These are phyloP conservation scores for Oryza meridionalis DNA, from an alignment of 176 grass and related monocot species.

Conservation along the genomic window DNA sequence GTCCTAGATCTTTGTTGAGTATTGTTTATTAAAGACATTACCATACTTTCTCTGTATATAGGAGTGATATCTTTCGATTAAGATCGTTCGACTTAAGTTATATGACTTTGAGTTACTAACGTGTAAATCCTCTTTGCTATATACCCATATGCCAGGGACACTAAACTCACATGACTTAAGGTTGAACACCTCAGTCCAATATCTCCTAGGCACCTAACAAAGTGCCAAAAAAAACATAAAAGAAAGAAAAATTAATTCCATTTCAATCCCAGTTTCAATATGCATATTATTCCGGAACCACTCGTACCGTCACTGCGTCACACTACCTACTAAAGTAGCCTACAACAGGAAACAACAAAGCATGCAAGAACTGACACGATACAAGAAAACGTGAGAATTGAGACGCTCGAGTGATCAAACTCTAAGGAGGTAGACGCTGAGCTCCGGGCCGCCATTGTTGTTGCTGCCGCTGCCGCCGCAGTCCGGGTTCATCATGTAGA, in stretches of 20 bases:
- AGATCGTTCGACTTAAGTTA: too few species aligned
- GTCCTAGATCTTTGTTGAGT: too few species aligned
- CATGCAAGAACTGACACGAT: conserved; percentile 8
- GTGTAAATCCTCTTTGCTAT: too few species aligned
- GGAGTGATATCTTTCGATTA: too few species aligned
- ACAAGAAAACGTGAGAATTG: neutral
- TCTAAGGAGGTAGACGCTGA: conserved; percentile 91
- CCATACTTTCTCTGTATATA: too few species aligned
- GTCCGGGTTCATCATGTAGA: conserved; percentile 99
- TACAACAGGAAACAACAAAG: conserved; percentile 26
- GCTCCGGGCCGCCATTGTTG: conserved; percentile 74
- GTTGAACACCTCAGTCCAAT: too few species aligned
- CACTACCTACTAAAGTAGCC: neutral
- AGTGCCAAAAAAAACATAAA: neutral
- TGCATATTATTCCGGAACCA: conserved; percentile 37
- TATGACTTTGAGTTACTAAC: too few species aligned
- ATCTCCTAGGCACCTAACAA: neutral
- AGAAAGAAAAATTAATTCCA: neutral
- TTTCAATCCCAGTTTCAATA: conserved; percentile 12
- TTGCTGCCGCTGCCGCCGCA: conserved; percentile 7
- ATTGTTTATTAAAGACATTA: too few species aligned
- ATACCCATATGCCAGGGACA: too few species aligned
- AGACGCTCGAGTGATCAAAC: conserved; percentile 58
- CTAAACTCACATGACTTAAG: too few species aligned
- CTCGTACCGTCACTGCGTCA: conserved; percentile 23